Base-by-base conservation (phyloP, 1,284 basidiomycete species). In the Pascua sp. region DNA sequence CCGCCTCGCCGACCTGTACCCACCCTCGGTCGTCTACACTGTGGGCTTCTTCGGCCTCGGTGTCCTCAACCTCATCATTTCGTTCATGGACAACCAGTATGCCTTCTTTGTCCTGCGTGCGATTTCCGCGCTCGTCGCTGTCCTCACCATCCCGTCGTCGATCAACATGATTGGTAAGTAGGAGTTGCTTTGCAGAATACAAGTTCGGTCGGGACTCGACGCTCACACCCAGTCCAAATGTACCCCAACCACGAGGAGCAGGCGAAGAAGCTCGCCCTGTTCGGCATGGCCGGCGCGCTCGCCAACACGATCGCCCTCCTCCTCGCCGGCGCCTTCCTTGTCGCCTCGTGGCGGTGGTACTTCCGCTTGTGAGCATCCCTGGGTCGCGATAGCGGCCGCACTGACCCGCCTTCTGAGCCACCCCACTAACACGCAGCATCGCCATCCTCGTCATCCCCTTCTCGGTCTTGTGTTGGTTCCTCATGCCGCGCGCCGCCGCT, bases 291-390 rank as follows among this genome's bases (percentile, higher is more conserved):
- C 4, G 71, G 68, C 42, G 73, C 69, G 5, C 59, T 75, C 2
- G 74, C 71, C 54, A 59, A 62, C 56, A 57, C 57, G 10, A 39
- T 63, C 37, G 60, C 65, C 13, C 61, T 68, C 48, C 53, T 76
- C 37, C 66, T 76, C 49, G 71, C 72, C n/a, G 75, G 72, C 54
- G 64, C 72, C 16, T 72, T 75, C 68, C 57, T 74, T 24, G 64
- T 75, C 17, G 68, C 73, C n/a, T 51, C 42, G 57, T 69, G 73
- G 74, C 48, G 65, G 49, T 70, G 78, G 78, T 74, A 79, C 59
- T 75, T 77, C 64, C 62, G 71, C 51, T 73, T 74, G 66, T 67
- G 49, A 42, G 18, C 5, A 15, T 8, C n/a, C 38, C 68, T n/a
- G n/a, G n/a, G n/a, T n/a, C n/a, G n/a, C n/a, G n/a, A n/a, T n/a